Conservation (phyloP, 805 yeast genomes). For the Vanderwaltozyma yarrowii region DNA sequence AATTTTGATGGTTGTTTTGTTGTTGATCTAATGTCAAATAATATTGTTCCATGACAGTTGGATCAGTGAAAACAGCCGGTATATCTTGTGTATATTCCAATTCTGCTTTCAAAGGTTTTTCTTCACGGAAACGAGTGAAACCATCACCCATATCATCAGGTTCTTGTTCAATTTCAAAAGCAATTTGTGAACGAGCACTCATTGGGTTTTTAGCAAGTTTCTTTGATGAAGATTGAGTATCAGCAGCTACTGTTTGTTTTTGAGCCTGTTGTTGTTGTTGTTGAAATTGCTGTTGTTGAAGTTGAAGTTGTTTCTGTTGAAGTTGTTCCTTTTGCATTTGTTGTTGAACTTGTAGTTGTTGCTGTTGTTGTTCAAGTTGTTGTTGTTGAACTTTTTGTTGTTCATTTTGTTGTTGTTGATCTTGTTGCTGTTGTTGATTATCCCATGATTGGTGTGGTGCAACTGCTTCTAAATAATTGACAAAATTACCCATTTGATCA, state of each 20-base stretch:
- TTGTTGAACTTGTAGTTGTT: constrained; percentile 7
- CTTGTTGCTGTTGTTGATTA: background rate
- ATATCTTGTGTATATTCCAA: constrained; percentile 50
- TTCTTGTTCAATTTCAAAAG: constrained; percentile 28
- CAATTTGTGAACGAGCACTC: constrained; percentile 44
- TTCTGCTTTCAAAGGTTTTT: constrained; percentile 27
- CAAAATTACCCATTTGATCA: constrained; percentile 92
- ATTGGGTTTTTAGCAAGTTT: constrained; percentile 8
- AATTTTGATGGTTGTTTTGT: constrained; percentile 48
- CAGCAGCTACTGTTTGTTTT: background rate
- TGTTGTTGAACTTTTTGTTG: background rate
- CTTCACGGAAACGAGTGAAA: constrained; percentile 65
- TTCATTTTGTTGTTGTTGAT: no score
- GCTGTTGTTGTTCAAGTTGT: background rate
- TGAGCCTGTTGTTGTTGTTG: constrained; percentile 9
- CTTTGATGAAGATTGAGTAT: background rate
- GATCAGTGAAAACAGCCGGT: constrained; percentile 78
- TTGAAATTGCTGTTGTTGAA: background rate
- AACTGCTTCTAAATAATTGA: constrained; percentile 76
- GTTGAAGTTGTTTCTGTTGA: background rate
- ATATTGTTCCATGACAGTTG: constrained; percentile 79
- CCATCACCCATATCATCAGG: constrained; percentile 73
- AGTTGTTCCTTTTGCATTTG: background rate
- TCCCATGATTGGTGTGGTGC: constrained; percentile 17
- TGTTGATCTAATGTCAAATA: constrained; percentile 67